Base-by-base conservation (phyloP, 495 filamentous ascomycete species). In the Xylaria grammica region DNA sequence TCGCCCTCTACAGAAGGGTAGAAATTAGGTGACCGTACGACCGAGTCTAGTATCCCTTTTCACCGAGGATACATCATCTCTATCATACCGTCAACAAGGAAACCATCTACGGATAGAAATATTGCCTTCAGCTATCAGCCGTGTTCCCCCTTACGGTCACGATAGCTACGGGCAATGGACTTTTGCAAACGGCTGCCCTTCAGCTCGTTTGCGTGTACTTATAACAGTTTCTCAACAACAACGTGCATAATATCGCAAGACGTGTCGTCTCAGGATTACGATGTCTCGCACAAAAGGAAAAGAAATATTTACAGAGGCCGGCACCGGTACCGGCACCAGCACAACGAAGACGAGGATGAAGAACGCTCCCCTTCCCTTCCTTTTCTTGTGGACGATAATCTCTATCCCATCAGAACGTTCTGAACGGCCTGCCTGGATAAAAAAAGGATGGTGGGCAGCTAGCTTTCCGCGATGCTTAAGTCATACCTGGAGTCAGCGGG, bases 141-240 rank as follows among this genome's bases (percentile, higher is more conserved):
- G 30, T 11, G 22, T 17, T 22, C 42, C 45, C 32, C 17, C 8
- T 30, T 61, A 15, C 42, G 30, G 34, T 26, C 13, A 40, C 52
- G 58, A n/a, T 24, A 32, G 34, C 24, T 15, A 30, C 34, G 20
- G 58, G 27, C 46, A 50, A 48, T 48, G 22, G 42, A 26, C 32
- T 49, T 48, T 44, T 54, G 60, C 69, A 67, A 62, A 69, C 63
- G 65, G 62, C 60, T 4, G 49, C 19, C 44, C 40, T 29, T 59
- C 51, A 42, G 27, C 54, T 69, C 65, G 62, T 73, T 69, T 68
- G 64, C 51, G 24, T 73, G 68, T 73, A 71, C 51, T 64, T 60
- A 61, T 63, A 63, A 53, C 60, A 63, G 55, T 65, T 26, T 62
- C 34, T 32, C 24, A 10, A 46, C 40, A 5, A n/a, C 20, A 38